phyloP scores from a whole-genome alignment of 305 asterid species.

The Fraxinus velutina region DNA sequence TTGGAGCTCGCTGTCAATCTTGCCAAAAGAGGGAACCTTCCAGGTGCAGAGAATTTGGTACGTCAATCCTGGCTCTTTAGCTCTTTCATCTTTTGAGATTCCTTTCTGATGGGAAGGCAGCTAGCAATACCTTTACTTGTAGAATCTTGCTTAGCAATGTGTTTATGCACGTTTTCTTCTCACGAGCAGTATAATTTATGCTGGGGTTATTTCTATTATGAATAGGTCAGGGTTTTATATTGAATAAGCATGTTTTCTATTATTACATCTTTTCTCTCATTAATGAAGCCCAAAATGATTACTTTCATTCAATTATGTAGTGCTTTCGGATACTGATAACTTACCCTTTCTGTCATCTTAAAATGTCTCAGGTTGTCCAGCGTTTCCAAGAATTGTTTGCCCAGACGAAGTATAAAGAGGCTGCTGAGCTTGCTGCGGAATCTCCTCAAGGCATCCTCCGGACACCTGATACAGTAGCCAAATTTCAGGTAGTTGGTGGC shows the following conservation, averaged over 20 bases:
- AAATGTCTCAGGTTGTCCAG: constrained; percentile 76
- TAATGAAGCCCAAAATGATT: constrained; percentile 3
- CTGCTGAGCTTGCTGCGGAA: constrained; percentile 99
- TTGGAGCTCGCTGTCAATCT: constrained; percentile 99
- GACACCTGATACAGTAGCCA: constrained; percentile 93
- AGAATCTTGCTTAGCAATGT: constrained; percentile 10
- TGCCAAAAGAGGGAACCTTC: constrained; percentile 96
- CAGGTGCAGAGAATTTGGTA: constrained; percentile 98
- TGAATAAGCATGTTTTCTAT: not conserved
- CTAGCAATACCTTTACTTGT: constrained; percentile 6
- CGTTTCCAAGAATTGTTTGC: constrained; percentile 98
- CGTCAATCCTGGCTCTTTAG: constrained; percentile 25
- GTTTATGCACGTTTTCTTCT: constrained; percentile 17
- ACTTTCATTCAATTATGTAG: not conserved
- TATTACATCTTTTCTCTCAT: not conserved
- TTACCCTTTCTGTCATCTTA: constrained; percentile 10
- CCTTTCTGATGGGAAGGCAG: not conserved
- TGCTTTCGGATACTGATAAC: not conserved
- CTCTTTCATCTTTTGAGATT: not conserved
- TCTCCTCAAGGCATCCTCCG: constrained; percentile 99
- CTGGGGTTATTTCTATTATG: constrained; percentile 1
- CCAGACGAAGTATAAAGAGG: constrained; percentile 98
- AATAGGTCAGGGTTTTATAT: not conserved
- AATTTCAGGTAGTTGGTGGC: constrained; percentile 70
- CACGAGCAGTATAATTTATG: not conserved